A percentile compares a stretch with the other conserved stretches of the same genome.
Evolutionary conservation across 2,329 filamentous ascomycete species (phyloP).

Genomic region (Paracoccidioides brasiliensis): DNA sequence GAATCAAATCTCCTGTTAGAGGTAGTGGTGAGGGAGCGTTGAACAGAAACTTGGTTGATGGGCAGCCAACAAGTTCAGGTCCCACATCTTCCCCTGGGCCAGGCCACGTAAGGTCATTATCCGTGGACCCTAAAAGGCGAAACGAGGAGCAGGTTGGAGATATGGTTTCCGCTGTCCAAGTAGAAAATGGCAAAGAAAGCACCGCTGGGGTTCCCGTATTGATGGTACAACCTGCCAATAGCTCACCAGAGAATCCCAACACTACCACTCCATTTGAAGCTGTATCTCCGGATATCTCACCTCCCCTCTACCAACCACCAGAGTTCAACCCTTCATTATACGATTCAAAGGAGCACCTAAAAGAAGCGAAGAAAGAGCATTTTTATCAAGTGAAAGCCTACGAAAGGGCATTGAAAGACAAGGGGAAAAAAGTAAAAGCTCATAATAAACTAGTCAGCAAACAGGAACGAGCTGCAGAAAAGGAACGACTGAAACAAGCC

Average conservation of each 20-base stretch:
- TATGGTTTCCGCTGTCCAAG: neutral
- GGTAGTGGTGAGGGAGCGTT: neutral
- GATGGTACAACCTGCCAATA: neutral
- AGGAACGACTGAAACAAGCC: conserved; percentile 23
- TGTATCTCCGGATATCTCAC: conserved; percentile 17
- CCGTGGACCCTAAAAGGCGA: conserved; percentile 31
- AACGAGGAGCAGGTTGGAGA: neutral
- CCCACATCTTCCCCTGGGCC: neutral
- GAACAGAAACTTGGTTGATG: neutral
- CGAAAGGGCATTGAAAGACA: conserved; percentile 52
- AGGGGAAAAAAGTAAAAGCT: conserved; percentile 44
- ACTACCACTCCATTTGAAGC: neutral
- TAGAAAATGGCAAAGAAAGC: neutral
- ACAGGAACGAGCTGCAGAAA: conserved; percentile 11
- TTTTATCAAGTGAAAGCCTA: conserved; percentile 51
- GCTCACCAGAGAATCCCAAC: neutral
- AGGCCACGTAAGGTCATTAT: neutral
- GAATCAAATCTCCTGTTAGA: conserved; percentile 38
- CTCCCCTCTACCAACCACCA: conserved; percentile 41
- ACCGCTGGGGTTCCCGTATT: neutral
- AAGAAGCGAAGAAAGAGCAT: conserved; percentile 56
- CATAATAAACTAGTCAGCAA: conserved; percentile 16
- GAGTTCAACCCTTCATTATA: conserved; percentile 46
- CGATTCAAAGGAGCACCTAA: conserved; percentile 51
- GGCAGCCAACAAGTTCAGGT: neutral